Evolutionary conservation across 2,329 filamentous ascomycete species (phyloP), one percentile per base, ranked within the genome.

Genomic region (Penicillium concentricum): DNA sequence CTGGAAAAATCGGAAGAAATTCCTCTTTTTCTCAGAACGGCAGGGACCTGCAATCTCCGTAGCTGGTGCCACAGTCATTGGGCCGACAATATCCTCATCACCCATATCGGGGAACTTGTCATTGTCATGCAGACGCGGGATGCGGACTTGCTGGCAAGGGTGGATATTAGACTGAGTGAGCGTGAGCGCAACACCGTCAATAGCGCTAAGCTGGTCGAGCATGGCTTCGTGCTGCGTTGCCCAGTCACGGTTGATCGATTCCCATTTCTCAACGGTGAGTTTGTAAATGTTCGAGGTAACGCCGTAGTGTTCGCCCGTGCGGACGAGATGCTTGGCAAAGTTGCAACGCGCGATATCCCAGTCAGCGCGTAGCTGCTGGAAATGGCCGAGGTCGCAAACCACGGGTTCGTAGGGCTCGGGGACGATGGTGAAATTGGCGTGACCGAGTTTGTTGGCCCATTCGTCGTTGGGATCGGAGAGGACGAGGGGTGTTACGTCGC

Each of bases 61-160:
- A 8, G 69, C 70, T 2, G 74, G 75, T 6, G 72, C 76, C 34
- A 78, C 77, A n/a, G 72, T 85, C 92, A 97, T 96, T 7, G 92
- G 92, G 1, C 92, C 92, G 43, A 97, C 91, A 70, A 97, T 95
- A 73, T 96, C 92, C 66, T 92, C 88, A 67, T 96, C 92, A 51
- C 92, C 92, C 32, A 93, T 84, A 65, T 88, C 86, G 24, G 92
- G 92, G 68, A 96, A 97, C 74, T 97, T 96, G 69, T 89, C 88
- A 60, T 89, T 74, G 61, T 78, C 75, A 55, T 78, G 71, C 24
- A 78, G 69, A 35, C 71, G 67, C 16, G 76, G 77, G 10, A 79
- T 68, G 24, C 74, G 74, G 59, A 77, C 61, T 82, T 69, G 80
- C 77, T 73, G 81, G 74, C 54, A 87, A 81, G 65, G 74, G 64